phyloP scores from a whole-genome alignment of 129 eudicot genomes.

The Silybum marianum region DNA sequence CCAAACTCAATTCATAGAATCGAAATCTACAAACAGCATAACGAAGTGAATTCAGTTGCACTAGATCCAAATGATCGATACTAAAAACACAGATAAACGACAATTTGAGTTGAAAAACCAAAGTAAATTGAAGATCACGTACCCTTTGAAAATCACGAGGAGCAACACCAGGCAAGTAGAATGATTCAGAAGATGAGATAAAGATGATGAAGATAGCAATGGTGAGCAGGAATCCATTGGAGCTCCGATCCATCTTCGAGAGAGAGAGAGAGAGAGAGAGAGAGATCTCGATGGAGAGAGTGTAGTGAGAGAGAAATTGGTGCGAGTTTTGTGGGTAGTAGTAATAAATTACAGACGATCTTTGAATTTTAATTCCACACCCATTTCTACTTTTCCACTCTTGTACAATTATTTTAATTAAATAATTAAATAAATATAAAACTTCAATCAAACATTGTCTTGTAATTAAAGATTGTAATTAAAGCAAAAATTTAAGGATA shows the following conservation, averaged over 20 bases:
- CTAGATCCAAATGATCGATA: neutral
- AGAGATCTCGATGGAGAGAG: constrained; percentile 1
- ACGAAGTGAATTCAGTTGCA: neutral
- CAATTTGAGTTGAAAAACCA: neutral
- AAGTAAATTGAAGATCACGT: constrained; percentile 1
- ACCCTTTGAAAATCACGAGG: constrained; percentile 73
- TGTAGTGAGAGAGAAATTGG: neutral
- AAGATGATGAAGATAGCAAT: constrained; percentile 26
- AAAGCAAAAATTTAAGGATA: no score
- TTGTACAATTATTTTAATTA: neutral
- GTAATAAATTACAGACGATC: neutral
- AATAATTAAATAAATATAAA: no score
- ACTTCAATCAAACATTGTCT: no score
- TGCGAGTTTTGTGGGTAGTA: neutral
- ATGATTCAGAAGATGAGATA: constrained; percentile 49
- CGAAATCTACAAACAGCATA: neutral
- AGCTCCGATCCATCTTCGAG: constrained; percentile 4
- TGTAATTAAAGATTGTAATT: no score
- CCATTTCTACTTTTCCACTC: neutral
- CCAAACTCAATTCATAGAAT: constrained; percentile 6
- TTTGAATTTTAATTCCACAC: constrained; percentile 1
- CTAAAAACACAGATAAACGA: neutral
- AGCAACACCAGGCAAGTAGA: constrained; percentile 73
- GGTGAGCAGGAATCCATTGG: neutral
- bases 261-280: constrained; percentile 19